Conservation (phyloP, 352 stramenopile genomes). For the Halophytophthora batemanensis region DNA sequence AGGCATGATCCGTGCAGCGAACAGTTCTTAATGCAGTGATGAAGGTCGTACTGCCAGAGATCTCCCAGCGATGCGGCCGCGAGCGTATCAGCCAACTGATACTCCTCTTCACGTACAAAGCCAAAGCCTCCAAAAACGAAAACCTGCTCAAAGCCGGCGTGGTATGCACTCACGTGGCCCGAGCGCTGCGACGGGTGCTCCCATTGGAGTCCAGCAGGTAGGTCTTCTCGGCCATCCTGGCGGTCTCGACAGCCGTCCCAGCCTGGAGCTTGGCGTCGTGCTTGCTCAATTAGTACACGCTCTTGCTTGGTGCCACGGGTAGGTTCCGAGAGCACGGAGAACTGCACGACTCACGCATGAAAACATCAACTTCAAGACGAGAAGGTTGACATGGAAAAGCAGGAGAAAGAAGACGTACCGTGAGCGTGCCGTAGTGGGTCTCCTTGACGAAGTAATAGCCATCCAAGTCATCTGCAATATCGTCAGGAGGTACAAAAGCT, state of each 20-base stretch:
- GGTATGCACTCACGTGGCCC: conserved; percentile 85
- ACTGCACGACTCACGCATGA: conserved; percentile 26
- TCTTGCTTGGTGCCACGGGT: conserved; percentile 69
- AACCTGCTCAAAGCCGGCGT: conserved; percentile 55
- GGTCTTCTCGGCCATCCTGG: conserved; percentile 57
- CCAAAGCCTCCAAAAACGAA: conserved; percentile 90
- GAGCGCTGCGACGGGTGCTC: conserved; percentile 81
- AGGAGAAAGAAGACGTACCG: conserved; percentile 20
- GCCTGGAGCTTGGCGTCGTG: conserved; percentile 85
- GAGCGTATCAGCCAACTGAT: conserved; percentile 56
- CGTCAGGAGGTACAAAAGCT: conserved; percentile 33
- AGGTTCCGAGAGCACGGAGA: conserved; percentile 88
- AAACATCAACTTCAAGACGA: background rate
- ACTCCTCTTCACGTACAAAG: conserved; percentile 68
- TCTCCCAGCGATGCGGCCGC: conserved; percentile 64
- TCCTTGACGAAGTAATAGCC: conserved; percentile 73
- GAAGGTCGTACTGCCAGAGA: conserved; percentile 90
- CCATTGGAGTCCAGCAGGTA: conserved; percentile 75
- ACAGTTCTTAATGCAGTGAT: conserved; percentile 93
- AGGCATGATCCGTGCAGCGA: conserved; percentile 89
- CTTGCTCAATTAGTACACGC: conserved; percentile 86
- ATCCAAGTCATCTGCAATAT: conserved; percentile 30
- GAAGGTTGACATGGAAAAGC: background rate
- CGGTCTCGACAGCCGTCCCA: conserved; percentile 95
- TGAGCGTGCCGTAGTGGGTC: conserved; percentile 69